phyloP scores from a whole-genome alignment of 192 early-diverging fungal species.

The Coemansia aciculifera region DNA sequence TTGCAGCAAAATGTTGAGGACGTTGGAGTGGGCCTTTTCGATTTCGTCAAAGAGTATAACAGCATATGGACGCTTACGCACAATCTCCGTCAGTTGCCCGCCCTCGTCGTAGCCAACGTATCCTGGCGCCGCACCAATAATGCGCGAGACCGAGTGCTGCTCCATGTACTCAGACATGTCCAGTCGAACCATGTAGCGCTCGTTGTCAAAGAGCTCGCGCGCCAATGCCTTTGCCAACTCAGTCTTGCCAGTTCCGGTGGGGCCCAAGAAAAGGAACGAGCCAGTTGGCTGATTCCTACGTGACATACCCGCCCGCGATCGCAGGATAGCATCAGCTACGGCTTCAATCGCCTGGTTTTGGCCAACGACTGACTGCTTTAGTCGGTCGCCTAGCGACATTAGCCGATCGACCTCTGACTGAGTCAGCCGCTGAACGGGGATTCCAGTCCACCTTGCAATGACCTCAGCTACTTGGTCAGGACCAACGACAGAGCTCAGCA shows the following conservation, averaged over 20 bases:
- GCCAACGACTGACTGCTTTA: slow-evolving; percentile 87
- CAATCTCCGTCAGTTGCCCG: slow-evolving; percentile 92
- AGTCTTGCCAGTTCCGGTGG: slow-evolving; percentile 95
- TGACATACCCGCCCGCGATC: slow-evolving; percentile 87
- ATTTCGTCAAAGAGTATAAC: slow-evolving; percentile 98
- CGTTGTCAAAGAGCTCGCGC: slow-evolving; percentile 92
- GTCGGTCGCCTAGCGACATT: slow-evolving; percentile 70
- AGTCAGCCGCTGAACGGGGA: slow-evolving; percentile 86
- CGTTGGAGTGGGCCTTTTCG: slow-evolving; percentile 91
- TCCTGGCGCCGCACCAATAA: slow-evolving; percentile 95
- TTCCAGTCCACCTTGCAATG: slow-evolving; percentile 94
- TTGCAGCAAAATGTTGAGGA: slow-evolving; percentile 77
- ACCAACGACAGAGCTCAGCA: slow-evolving; percentile 84
- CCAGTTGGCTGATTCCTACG: slow-evolving; percentile 80
- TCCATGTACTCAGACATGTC: slow-evolving; percentile 99
- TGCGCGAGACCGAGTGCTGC: slow-evolving; percentile 77
- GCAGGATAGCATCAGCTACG: slow-evolving; percentile 86
- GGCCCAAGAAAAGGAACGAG: slow-evolving; percentile 94
- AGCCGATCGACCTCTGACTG: slow-evolving; percentile 86
- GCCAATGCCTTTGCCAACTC: slow-evolving; percentile 79
- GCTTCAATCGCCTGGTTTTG: slow-evolving; percentile 89
- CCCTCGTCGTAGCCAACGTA: slow-evolving; percentile 97
- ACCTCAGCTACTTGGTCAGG: slow-evolving; percentile 94
- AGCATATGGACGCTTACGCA: slow-evolving; percentile 88
- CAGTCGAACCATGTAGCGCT: slow-evolving; percentile 92